Conservation (phyloP, 306 rosid genomes). For the Vigna mungo region DNA sequence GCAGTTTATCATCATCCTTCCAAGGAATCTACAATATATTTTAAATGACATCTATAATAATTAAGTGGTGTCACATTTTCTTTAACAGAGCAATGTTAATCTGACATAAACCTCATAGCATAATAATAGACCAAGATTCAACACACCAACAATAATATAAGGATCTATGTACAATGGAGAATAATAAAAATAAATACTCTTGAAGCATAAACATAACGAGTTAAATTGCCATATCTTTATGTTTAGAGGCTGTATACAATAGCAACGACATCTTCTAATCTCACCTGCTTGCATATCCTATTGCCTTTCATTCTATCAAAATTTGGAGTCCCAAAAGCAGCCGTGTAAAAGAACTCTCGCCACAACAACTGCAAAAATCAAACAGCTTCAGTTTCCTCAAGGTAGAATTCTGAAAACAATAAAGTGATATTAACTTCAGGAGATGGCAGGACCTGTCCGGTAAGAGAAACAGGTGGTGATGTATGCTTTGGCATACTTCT, state of each 20-base stretch:
- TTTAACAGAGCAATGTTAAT: constrained; percentile 25
- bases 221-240: background rate
- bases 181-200: constrained; percentile 2
- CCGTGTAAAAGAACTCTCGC: constrained; percentile 95
- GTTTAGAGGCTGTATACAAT: background rate
- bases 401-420: constrained; percentile 13
- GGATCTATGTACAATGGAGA: background rate
- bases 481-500: constrained; percentile 70
- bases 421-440: constrained; percentile 26
- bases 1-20: constrained; percentile 74
- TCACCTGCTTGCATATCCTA: constrained; percentile 93
- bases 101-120: constrained; percentile 10
- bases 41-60: constrained; percentile 15
- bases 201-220: constrained; percentile 33
- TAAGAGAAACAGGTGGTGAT: constrained; percentile 87
- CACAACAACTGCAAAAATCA: constrained; percentile 70
- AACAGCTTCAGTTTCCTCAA: constrained; percentile 45
- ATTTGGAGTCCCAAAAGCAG: constrained; percentile 91
- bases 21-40: constrained; percentile 75
- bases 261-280: constrained; percentile 12
- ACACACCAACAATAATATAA: constrained; percentile 12
- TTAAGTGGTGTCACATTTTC: background rate
- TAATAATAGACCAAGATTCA: background rate
- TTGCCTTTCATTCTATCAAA: constrained; percentile 84
- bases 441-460: constrained; percentile 75